phyloP scores from a whole-genome alignment of 2,329 filamentous ascomycete genomes.

The Paraphaeosphaeria minitans region DNA sequence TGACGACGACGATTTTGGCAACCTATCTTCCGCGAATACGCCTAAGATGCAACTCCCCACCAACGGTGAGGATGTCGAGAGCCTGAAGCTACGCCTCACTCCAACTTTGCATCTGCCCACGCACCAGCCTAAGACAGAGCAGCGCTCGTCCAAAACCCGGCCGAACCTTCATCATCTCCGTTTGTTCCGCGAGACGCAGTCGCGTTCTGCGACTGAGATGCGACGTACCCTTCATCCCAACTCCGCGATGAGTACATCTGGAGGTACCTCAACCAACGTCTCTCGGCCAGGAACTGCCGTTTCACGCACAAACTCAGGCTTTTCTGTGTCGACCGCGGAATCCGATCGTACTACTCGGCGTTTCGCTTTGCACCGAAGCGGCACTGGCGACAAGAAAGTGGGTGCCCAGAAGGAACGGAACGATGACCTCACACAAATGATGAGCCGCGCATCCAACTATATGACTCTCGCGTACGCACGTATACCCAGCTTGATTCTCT shows the following conservation, averaged over 20 bases:
- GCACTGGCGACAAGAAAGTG: conserved; percentile 53
- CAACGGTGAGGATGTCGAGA: conserved; percentile 65
- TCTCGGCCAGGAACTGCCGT: conserved; percentile 40
- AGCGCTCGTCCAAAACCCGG: conserved; percentile 26
- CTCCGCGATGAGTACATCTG: conserved; percentile 23
- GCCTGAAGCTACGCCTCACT: conserved; percentile 79
- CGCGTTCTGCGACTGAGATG: conserved; percentile 37
- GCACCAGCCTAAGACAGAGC: conserved; percentile 46
- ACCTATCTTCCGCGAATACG: conserved; percentile 20
- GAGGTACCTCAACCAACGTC: conserved; percentile 19
- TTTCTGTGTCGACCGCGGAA: conserved; percentile 31
- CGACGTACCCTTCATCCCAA: conserved; percentile 40
- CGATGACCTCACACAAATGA: conserved; percentile 96
- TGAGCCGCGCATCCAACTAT: conserved; percentile 90
- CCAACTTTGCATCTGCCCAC: conserved; percentile 71
- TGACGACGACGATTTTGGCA: conserved; percentile 53
- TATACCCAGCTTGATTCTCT: conserved; percentile 92
- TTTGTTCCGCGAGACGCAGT: conserved; percentile 40
- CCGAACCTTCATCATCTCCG: conserved; percentile 42
- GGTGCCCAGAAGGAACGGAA: conserved; percentile 65
- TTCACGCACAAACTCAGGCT: conserved; percentile 30
- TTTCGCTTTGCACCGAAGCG: conserved; percentile 46
- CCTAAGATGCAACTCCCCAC: conserved; percentile 26
- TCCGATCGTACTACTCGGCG: conserved; percentile 45
- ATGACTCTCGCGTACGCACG: conserved; percentile 97